Evolutionary conservation across 2,329 filamentous ascomycete species (phyloP).

Genomic region (Diaporthe sp.): DNA sequence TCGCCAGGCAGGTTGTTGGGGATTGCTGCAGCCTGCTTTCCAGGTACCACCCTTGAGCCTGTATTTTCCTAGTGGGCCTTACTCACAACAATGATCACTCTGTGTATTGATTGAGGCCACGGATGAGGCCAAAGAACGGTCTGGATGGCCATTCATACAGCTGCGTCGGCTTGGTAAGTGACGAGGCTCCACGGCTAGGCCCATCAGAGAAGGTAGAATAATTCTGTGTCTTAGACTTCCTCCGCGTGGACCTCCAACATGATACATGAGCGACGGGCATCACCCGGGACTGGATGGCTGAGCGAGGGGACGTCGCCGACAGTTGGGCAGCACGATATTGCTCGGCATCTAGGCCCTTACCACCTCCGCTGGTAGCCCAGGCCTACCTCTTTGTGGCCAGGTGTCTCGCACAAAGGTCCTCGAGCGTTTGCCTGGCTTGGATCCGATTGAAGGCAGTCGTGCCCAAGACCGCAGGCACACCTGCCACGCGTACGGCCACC

Average conservation of each 20-base stretch:
- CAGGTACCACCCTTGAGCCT: constrained; percentile 9
- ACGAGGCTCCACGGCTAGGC: neutral
- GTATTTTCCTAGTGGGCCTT: neutral
- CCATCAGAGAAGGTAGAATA: neutral
- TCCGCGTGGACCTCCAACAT: neutral
- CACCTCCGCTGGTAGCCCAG: neutral
- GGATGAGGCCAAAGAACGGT: neutral
- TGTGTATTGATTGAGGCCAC: neutral
- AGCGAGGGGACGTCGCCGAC: neutral
- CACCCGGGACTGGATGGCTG: neutral
- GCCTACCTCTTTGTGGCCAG: neutral
- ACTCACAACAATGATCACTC: neutral
- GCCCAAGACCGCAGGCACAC: neutral
- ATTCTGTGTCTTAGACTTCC: constrained; percentile 1
- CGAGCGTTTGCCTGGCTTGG: neutral
- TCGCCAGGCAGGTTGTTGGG: neutral
- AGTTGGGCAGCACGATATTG: neutral
- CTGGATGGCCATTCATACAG: neutral
- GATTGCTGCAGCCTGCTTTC: neutral
- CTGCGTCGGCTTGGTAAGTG: no score
- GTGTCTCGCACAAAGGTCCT: neutral
- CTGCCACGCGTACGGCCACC: neutral
- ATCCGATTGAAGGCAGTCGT: neutral
- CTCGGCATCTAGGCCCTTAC: neutral
- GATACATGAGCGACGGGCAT: neutral